A percentile compares a stretch with the other conserved stretches of the same genome.
Evolutionary conservation across 768 basidiomycete species (phyloP).

Genomic region (Phanerochaete carnosa): DNA sequence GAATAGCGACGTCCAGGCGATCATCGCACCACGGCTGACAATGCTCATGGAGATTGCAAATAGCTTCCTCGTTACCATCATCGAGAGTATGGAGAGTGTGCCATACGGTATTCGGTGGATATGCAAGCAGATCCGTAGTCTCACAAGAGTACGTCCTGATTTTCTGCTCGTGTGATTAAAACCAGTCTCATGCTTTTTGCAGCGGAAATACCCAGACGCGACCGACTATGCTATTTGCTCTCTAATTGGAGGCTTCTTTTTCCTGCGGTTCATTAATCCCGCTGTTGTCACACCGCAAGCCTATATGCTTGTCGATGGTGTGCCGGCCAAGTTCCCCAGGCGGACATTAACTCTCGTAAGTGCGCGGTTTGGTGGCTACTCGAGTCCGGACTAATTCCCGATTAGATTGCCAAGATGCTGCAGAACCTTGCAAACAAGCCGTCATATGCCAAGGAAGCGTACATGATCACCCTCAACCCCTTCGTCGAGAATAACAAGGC

Average conservation of each 20-base stretch:
- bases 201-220: slow-evolving; percentile 99
- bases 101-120: slow-evolving; percentile 99
- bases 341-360: slow-evolving; percentile 87
- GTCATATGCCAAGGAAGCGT: slow-evolving; percentile 94
- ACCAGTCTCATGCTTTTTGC: slow-evolving; percentile 10
- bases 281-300: slow-evolving; percentile 99
- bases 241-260: slow-evolving; percentile 99
- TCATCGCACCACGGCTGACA: slow-evolving; percentile 93
- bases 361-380: slow-evolving; percentile 3
- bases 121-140: slow-evolving; percentile 97
- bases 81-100: slow-evolving; percentile 97
- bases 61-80: slow-evolving; percentile 94
- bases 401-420: slow-evolving; percentile 97
- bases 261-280: slow-evolving; percentile 99
- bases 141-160: slow-evolving; percentile 72
- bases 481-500: slow-evolving; percentile 99
- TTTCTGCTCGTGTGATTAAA: neutral
- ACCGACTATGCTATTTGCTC: slow-evolving; percentile 98
- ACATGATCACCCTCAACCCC: slow-evolving; percentile 98
- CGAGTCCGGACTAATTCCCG: neutral
- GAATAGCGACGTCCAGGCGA: slow-evolving; percentile 94
- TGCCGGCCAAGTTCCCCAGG: slow-evolving; percentile 96
- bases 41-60: slow-evolving; percentile 99
- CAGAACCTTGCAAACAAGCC: slow-evolving; percentile 99
- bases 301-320: slow-evolving; percentile 98